phyloP scores from a whole-genome alignment of 345 rosid genomes.

The Aquilaria yunnanensis region DNA sequence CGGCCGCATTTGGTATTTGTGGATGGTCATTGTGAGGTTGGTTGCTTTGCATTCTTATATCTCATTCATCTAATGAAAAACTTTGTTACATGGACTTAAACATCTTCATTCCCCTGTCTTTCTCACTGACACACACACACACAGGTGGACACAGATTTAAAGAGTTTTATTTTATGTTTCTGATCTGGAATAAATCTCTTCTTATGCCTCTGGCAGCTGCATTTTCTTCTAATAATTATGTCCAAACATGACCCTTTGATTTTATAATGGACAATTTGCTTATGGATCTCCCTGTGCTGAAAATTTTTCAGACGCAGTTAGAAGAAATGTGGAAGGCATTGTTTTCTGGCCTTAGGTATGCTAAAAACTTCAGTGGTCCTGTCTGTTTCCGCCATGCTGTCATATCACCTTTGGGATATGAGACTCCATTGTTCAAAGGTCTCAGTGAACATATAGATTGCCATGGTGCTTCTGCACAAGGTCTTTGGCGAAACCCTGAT shows the following conservation, averaged over 20 bases:
- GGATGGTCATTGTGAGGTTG: slow-evolving; percentile 82
- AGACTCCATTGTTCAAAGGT: slow-evolving; percentile 75
- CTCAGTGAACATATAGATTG: slow-evolving; percentile 51
- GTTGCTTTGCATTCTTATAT: slow-evolving; percentile 12
- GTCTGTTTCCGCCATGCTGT: slow-evolving; percentile 87
- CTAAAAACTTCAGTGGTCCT: slow-evolving; percentile 66
- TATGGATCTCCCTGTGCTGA: slow-evolving; percentile 7
- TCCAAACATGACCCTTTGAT: too few relatives aligned
- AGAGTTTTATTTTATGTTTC: too few relatives aligned
- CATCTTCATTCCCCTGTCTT: background rate
- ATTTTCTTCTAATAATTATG: too few relatives aligned
- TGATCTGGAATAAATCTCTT: background rate
- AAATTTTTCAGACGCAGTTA: slow-evolving; percentile 54
- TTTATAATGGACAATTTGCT: background rate
- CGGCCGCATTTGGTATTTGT: slow-evolving; percentile 81
- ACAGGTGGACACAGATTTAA: too few relatives aligned
- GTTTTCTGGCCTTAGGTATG: slow-evolving; percentile 70
- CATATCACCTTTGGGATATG: slow-evolving; percentile 84
- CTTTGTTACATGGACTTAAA: too few relatives aligned
- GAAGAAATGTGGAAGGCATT: slow-evolving; percentile 89
- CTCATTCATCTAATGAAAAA: background rate
- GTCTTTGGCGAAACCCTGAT: slow-evolving; percentile 64
- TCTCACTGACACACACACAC: too few relatives aligned
- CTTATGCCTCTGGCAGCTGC: background rate
- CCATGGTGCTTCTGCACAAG: slow-evolving; percentile 58